A percentile compares a stretch with the other conserved stretches of the same genome.
Conservation (phyloP, 352 stramenopile species). For the Thraustochytrium striatum region DNA sequence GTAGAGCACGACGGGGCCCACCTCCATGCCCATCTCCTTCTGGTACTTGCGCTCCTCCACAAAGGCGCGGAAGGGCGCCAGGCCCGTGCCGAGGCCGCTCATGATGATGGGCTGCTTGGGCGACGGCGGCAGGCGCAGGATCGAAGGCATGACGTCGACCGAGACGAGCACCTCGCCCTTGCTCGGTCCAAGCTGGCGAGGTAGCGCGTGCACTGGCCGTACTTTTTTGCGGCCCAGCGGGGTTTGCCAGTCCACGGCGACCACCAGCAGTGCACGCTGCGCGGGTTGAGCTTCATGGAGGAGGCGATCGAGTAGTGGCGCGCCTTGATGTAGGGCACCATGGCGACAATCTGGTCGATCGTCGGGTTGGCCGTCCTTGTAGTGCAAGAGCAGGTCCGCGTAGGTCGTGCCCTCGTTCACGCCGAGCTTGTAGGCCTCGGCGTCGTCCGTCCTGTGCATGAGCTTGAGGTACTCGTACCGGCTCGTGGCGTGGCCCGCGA, state of each 20-base stretch:
- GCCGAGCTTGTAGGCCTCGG: conserved; percentile 68
- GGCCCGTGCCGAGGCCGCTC: conserved; percentile 75
- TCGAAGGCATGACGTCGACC: conserved; percentile 88
- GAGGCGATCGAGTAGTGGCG: conserved; percentile 85
- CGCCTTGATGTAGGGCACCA: conserved; percentile 74
- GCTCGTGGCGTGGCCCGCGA: conserved; percentile 61
- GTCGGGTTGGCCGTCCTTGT: conserved; percentile 66
- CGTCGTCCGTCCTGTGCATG: conserved; percentile 65
- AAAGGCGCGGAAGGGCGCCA: conserved; percentile 81
- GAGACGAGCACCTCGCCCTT: conserved; percentile 59
- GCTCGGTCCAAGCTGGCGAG: conserved; percentile 64
- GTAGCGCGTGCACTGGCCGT: conserved; percentile 89
- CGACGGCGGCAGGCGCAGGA: conserved; percentile 84
- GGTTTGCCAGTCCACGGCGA: conserved; percentile 77
- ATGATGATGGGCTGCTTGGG: conserved; percentile 84
- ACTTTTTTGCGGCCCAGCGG: conserved; percentile 64
- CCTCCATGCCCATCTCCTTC: conserved; percentile 54
- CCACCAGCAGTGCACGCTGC: conserved; percentile 73
- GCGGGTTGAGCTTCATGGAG: conserved; percentile 75
- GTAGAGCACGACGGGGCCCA: conserved; percentile 77
- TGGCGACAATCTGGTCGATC: conserved; percentile 63
- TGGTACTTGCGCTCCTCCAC: conserved; percentile 76
- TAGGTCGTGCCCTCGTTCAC: conserved; percentile 63
- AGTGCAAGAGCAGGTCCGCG: conserved; percentile 69
- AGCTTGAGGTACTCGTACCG: conserved; percentile 64